Evolutionary conservation across 306 rosid genomes (phyloP), one percentile per base, ranked within the genome.

Genomic region (Trifolium dubium): DNA sequence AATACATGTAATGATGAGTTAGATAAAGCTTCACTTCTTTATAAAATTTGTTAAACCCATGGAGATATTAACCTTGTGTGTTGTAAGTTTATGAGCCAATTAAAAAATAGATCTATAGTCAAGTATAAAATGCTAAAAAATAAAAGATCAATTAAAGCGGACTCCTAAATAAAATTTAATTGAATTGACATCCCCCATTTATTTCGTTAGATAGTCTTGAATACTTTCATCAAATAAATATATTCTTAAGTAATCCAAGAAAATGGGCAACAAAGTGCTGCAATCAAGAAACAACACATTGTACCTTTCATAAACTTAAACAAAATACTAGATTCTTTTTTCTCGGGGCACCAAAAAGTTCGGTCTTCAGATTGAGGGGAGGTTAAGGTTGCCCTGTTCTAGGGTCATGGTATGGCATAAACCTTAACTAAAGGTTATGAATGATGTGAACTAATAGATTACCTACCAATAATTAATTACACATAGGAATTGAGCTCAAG

Each of bases 11-110:
- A 67, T 43, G 32, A 54, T 37, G 23, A 77, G 58, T 61, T 65
- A 77, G 43, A 74, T 37, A 10, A 73, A 53, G 69, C 73, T 70
- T 69, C 80, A 59, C 69, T 28, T 10, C 56, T 75, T 54, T 55
- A 44, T 43, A 67, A 55, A 50, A 68, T 40, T 30, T 37, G 44
- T 77, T 29, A 37, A 23, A n/a, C 15, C 14, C 35, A 23, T 56
- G 34, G 13, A 10, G 13, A 10, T 55, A 55, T 55, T 6, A 19
- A 55, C 34, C 59, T 18, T 51, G 11, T 17, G 58, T 6, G 31
- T 54, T 55, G 61, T 10, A 32, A 55, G 32, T 32, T 55, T 55
- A 3, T 9, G 4, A 55, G 62, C 62, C 8, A 15, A 51, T 6
- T 15, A 51, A 51, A 3, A 47, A 47, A 47, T 23, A 51, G 10